A percentile compares a stretch with the other conserved stretches of the same genome.
These are phyloP conservation scores for Carpinus fangiana DNA, from an alignment of 306 rosid genomes.

Conservation along the genomic window DNA sequence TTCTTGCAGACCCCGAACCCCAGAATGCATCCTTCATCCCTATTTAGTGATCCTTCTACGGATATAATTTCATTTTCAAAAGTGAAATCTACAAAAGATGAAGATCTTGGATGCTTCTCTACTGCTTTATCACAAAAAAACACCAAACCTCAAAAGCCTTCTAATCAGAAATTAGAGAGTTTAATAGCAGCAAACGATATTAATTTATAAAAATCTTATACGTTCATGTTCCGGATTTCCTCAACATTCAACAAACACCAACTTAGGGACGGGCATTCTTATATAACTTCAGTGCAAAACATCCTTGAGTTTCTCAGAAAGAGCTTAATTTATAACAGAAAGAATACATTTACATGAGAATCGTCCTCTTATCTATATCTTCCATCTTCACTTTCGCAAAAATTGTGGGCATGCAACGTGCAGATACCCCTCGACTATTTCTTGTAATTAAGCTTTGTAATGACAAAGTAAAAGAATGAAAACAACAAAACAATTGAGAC, in stretches of 20 bases:
- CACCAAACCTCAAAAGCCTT: neutral
- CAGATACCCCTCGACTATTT: neutral
- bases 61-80: too few species aligned
- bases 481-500: conserved; percentile 21
- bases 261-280: neutral
- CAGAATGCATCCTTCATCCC: too few species aligned
- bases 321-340: neutral
- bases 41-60: too few species aligned
- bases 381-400: too few species aligned
- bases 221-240: neutral
- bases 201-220: neutral
- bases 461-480: conserved; percentile 39
- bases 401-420: conserved; percentile 2
- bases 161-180: neutral
- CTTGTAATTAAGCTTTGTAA: conserved; percentile 14
- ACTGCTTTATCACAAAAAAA: neutral
- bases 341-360: neutral
- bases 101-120: neutral
- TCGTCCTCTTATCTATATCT: neutral
- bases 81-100: too few species aligned
- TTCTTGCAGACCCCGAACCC: too few species aligned
- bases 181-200: too few species aligned
- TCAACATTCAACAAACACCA: neutral
- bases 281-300: neutral
- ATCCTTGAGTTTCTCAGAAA: neutral